Evolutionary conservation across 805 yeast genomes (phyloP).

Genomic region (Lipomyces sp.): DNA sequence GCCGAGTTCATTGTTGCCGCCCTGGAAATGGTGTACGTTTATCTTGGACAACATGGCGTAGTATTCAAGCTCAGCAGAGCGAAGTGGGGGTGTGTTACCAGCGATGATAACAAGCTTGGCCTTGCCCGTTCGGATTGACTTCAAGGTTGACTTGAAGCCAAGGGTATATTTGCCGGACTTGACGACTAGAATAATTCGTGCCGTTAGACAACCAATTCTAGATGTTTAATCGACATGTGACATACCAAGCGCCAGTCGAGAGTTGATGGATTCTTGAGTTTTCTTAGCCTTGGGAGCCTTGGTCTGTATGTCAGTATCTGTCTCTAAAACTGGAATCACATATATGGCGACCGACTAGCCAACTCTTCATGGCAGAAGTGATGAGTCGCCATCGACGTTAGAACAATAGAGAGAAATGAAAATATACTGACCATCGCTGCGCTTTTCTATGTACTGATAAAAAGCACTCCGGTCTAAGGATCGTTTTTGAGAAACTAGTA

Average conservation of each 20-base stretch:
- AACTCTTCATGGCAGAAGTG: not conserved
- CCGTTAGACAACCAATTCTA: not conserved
- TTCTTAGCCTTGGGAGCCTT: conserved; percentile 65
- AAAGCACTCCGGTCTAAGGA: conserved; percentile 86
- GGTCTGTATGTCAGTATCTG: not conserved
- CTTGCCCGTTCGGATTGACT: conserved; percentile 98
- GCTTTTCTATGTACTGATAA: conserved; percentile 51
- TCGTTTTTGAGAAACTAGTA: not conserved
- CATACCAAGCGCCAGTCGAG: conserved; percentile 82
- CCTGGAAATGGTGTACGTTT: conserved; percentile 85
- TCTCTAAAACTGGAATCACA: not conserved
- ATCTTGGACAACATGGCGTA: conserved; percentile 99
- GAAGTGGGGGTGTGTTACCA: conserved; percentile 99
- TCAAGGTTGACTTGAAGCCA: conserved; percentile 98
- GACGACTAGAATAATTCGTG: conserved; percentile 56
- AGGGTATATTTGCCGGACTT: conserved; percentile 99
- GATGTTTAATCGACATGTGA: not conserved
- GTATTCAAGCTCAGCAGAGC: conserved; percentile 99
- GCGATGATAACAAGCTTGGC: conserved; percentile 98
- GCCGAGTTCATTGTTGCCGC: conserved; percentile 40
- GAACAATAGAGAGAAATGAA: conserved; percentile 8
- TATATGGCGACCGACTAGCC: not conserved
- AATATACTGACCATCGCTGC: conserved; percentile 96
- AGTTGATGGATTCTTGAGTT: conserved; percentile 91
- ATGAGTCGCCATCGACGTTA: not conserved